Conservation (phyloP, 2,329 filamentous ascomycete genomes). For the Pseudogymnoascus verrucosus region DNA sequence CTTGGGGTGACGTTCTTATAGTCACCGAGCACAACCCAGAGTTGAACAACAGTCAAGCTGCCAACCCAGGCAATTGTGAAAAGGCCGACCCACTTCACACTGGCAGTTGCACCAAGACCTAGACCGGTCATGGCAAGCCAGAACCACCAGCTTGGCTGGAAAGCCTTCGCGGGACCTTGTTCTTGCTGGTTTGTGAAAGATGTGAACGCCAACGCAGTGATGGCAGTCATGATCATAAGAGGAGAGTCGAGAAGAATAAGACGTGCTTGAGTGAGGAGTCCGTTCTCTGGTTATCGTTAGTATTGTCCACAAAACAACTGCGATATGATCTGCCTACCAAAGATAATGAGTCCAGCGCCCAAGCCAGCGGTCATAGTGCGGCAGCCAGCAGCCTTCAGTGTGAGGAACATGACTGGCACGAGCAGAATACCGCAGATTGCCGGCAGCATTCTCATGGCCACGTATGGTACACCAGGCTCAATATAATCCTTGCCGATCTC, state of each 20-base stretch:
- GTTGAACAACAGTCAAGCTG: conserved; percentile 77
- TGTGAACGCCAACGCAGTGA: conserved; percentile 82
- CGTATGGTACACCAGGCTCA: conserved; percentile 90
- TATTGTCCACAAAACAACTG: neutral
- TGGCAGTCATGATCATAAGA: conserved; percentile 83
- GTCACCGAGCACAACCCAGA: conserved; percentile 93
- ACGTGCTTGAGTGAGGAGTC: conserved; percentile 86
- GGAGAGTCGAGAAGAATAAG: conserved; percentile 95
- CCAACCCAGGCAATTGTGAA: conserved; percentile 99
- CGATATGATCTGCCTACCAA: conserved; percentile 50
- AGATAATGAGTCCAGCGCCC: conserved; percentile 80
- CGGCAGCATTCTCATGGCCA: conserved; percentile 91
- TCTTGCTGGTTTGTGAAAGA: conserved; percentile 97
- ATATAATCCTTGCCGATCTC: conserved; percentile 98
- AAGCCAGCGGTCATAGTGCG: conserved; percentile 76
- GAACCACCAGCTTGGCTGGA: conserved; percentile 92
- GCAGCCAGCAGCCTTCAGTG: conserved; percentile 83
- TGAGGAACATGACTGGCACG: conserved; percentile 89
- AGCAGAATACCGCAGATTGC: conserved; percentile 82
- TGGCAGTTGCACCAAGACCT: conserved; percentile 79
- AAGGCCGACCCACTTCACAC: conserved; percentile 97
- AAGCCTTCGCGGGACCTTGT: conserved; percentile 79
- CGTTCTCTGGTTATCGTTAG: conserved; percentile 64
- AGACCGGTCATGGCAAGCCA: conserved; percentile 86
- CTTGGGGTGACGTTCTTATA: conserved; percentile 73